phyloP scores from a whole-genome alignment of 257 asterid genomes.

The Handroanthus guayacan region DNA sequence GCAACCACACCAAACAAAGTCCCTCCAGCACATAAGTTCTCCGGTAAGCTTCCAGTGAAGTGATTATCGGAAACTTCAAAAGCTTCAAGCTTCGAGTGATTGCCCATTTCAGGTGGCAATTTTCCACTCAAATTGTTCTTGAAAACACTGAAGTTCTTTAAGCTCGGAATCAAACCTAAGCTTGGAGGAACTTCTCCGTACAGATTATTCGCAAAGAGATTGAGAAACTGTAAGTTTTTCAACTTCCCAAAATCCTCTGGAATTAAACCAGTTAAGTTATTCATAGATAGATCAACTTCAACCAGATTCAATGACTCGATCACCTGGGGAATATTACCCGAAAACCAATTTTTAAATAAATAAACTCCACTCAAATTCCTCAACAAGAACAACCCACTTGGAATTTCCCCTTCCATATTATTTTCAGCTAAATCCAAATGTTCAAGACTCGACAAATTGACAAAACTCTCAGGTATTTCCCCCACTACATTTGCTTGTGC shows the following conservation, averaged over 20 bases:
- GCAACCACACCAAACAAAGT: slow-evolving; percentile 65
- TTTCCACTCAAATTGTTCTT: slow-evolving; percentile 62
- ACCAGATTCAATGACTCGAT: slow-evolving; percentile 54
- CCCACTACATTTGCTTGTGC: slow-evolving; percentile 51
- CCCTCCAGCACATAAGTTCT: slow-evolving; percentile 66
- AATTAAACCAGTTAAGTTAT: slow-evolving; percentile 64
- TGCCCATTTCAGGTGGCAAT: slow-evolving; percentile 76
- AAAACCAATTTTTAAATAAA: slow-evolving; percentile 55
- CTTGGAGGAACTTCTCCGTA: slow-evolving; percentile 66
- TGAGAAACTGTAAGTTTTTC: slow-evolving; percentile 53
- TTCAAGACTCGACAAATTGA: slow-evolving; percentile 41
- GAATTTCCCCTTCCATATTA: slow-evolving; percentile 49
- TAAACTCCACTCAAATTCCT: slow-evolving; percentile 60
- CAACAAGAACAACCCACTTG: slow-evolving; percentile 55
- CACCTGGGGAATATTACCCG: slow-evolving; percentile 67
- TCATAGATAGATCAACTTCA: slow-evolving; percentile 63
- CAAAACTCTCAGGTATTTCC: slow-evolving; percentile 44
- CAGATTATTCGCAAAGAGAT: slow-evolving; percentile 54
- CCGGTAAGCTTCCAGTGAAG: slow-evolving; percentile 76
- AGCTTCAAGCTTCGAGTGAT: slow-evolving; percentile 61
- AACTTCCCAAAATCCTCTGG: slow-evolving; percentile 75
- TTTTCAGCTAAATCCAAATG: slow-evolving; percentile 51
- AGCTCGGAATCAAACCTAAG: slow-evolving; percentile 58
- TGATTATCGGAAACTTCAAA: slow-evolving; percentile 72
- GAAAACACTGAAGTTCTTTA: slow-evolving; percentile 56